phyloP scores from a whole-genome alignment of 495 filamentous ascomycete genomes.

The Talaromyces stipitatus region DNA sequence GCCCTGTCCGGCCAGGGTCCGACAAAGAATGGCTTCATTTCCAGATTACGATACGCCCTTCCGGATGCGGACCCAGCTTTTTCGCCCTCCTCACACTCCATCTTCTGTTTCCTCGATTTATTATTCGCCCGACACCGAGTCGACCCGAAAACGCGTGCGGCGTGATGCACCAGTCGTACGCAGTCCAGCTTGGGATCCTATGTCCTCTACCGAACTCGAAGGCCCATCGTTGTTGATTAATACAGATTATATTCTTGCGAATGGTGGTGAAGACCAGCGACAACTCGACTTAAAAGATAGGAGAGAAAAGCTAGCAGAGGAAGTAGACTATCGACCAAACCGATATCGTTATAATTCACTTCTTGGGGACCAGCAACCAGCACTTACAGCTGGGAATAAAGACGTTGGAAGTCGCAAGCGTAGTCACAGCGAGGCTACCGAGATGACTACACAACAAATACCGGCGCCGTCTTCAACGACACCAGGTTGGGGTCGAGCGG shows the following conservation, averaged over 20 bases:
- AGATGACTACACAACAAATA: conserved; percentile 15
- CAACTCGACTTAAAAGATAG: conserved; percentile 8
- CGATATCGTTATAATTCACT: conserved; percentile 35
- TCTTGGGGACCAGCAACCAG: conserved; percentile 18
- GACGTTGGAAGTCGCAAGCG: conserved; percentile 30
- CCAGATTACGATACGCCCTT: conserved; percentile 34
- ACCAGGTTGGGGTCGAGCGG: conserved; percentile 35
- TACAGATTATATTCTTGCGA: conserved; percentile 51
- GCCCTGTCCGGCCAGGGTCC: neutral
- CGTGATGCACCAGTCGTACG: conserved; percentile 19
- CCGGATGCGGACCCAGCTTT: conserved; percentile 32
- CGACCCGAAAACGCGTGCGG: conserved; percentile 34
- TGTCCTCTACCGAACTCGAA: conserved; percentile 11
- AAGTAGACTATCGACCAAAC: conserved; percentile 39
- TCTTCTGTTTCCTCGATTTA: conserved; percentile 52
- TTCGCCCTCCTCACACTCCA: conserved; percentile 59
- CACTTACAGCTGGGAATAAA: conserved; percentile 15
- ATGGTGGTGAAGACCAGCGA: conserved; percentile 50
- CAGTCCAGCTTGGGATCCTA: conserved; percentile 17
- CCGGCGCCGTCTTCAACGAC: conserved; percentile 9
- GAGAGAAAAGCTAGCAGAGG: conserved; percentile 29
- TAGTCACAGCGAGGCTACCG: conserved; percentile 28
- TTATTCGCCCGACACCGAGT: conserved; percentile 46
- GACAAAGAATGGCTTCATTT: conserved; percentile 2
- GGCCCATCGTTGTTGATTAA: conserved; percentile 44